Percentiles rank a stretch among this genome's conserved stretches.
Evolutionary conservation across 2,329 filamentous ascomycete genomes (phyloP).

Genomic region (Eutypa lata): DNA sequence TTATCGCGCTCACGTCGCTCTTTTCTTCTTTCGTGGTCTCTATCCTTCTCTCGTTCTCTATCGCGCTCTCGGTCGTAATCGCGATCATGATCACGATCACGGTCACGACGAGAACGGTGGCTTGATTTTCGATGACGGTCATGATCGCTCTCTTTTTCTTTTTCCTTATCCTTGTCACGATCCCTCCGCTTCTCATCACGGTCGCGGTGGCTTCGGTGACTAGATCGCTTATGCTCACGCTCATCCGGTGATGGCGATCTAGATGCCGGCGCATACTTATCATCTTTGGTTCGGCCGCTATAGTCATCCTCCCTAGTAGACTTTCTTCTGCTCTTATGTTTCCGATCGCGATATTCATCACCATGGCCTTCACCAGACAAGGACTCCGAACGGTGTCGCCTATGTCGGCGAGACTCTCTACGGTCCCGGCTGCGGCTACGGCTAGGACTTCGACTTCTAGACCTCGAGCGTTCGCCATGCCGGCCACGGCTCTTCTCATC

Average conservation of each 20-base stretch:
- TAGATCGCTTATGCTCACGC: slow-evolving; percentile 43
- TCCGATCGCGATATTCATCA: slow-evolving; percentile 50
- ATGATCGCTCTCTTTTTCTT: slow-evolving; percentile 31
- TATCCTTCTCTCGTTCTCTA: slow-evolving; percentile 31
- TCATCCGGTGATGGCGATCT: slow-evolving; percentile 63
- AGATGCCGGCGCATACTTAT: slow-evolving; percentile 51
- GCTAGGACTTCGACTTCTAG: slow-evolving; percentile 32
- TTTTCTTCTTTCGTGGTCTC: slow-evolving; percentile 22
- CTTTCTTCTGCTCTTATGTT: slow-evolving; percentile 42
- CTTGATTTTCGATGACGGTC: slow-evolving; percentile 34
- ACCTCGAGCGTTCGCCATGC: slow-evolving; percentile 28
- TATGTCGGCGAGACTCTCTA: slow-evolving; percentile 47
- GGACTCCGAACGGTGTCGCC: slow-evolving; percentile 54
- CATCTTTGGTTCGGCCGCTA: slow-evolving; percentile 34
- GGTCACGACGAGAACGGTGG: slow-evolving; percentile 40
- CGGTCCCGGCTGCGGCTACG: slow-evolving; percentile 42
- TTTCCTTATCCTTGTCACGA: slow-evolving; percentile 36
- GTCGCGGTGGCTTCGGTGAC: slow-evolving; percentile 43
- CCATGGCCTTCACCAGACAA: slow-evolving; percentile 43
- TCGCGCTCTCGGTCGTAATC: slow-evolving; percentile 35
- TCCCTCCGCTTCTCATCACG: slow-evolving; percentile 26
- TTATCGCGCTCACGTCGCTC: slow-evolving; percentile 32
- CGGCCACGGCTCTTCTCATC: slow-evolving; percentile 22
- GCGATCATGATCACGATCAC: slow-evolving; percentile 37
- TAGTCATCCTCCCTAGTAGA: slow-evolving; percentile 44